Evolutionary conservation across 371 early-diverging fungal genomes (phyloP).

Genomic region (Mortierella sp.): DNA sequence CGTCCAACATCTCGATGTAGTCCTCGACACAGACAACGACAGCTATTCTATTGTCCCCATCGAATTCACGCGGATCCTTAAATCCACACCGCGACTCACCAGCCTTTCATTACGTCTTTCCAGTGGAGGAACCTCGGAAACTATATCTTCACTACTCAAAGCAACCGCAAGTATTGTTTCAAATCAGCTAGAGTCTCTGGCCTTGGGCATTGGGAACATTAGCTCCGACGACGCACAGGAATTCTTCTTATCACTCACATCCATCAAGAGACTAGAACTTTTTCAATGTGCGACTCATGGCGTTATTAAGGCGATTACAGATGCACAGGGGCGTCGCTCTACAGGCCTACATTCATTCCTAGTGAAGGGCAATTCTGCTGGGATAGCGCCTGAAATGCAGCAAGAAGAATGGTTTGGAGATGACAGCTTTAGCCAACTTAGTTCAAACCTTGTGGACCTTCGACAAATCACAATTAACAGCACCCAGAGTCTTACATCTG

Average conservation of each 20-base stretch:
- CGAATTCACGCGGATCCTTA: slow-evolving; percentile 23
- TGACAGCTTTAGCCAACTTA: neutral
- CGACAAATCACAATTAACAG: slow-evolving; percentile 4
- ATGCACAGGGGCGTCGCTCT: neutral
- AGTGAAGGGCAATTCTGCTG: neutral
- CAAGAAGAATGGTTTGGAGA: slow-evolving; percentile 8
- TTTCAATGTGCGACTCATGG: neutral
- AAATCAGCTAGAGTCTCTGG: neutral
- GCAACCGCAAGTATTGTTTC: neutral
- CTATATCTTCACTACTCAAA: slow-evolving; percentile 7
- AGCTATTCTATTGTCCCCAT: slow-evolving; percentile 15
- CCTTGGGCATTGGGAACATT: slow-evolving; percentile 10
- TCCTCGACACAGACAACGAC: slow-evolving; percentile 13
- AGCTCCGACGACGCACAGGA: neutral
- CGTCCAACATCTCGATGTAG: slow-evolving; percentile 14
- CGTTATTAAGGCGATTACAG: slow-evolving; percentile 4
- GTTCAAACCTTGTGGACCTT: neutral
- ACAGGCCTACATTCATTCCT: neutral
- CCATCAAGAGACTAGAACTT: slow-evolving; percentile 15
- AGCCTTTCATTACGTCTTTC: slow-evolving; percentile 11
- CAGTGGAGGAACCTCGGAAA: neutral
- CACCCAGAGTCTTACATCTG: neutral
- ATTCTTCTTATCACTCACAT: slow-evolving; percentile 13
- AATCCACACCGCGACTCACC: slow-evolving; percentile 9
- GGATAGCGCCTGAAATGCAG: neutral